Evolutionary conservation across 179 eudicot genomes (phyloP).

Genomic region (Actinidia chinensis): DNA sequence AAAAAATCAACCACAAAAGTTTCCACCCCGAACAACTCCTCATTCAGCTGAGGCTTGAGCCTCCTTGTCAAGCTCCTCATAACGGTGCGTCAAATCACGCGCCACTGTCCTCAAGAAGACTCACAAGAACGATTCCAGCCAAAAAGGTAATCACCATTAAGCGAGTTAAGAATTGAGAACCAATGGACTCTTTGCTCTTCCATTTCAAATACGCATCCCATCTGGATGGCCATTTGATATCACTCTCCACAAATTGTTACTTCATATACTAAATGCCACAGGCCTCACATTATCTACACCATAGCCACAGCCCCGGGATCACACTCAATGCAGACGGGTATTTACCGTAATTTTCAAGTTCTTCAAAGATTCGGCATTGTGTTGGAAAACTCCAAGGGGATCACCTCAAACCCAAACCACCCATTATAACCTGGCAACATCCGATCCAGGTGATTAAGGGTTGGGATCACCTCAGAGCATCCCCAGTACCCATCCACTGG

Average conservation of each 20-base stretch:
- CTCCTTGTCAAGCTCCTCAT: constrained; percentile 64
- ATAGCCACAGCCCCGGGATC: constrained; percentile 40
- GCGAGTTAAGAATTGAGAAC: constrained; percentile 57
- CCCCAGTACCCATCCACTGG: constrained; percentile 65
- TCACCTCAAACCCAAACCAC: constrained; percentile 67
- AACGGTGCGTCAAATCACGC: constrained; percentile 47
- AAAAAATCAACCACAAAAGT: constrained; percentile 59
- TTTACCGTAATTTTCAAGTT: constrained; percentile 42
- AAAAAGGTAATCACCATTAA: constrained; percentile 56
- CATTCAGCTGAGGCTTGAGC: constrained; percentile 62
- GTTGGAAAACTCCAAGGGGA: constrained; percentile 45
- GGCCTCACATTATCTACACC: constrained; percentile 51
- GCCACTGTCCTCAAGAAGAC: constrained; percentile 54
- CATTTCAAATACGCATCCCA: constrained; percentile 67
- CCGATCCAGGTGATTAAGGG: constrained; percentile 35
- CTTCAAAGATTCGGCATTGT: constrained; percentile 36
- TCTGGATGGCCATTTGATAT: constrained; percentile 64
- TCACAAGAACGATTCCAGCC: constrained; percentile 65
- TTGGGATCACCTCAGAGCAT: constrained; percentile 51
- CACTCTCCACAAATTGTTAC: constrained; percentile 54
- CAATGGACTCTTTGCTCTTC: constrained; percentile 54
- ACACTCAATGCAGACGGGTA: constrained; percentile 45
- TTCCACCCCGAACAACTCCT: constrained; percentile 58
- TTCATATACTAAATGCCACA: constrained; percentile 47
- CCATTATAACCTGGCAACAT: constrained; percentile 49